A percentile compares a stretch with the other conserved stretches of the same genome.
Conservation (phyloP, 208 protist species). For the Trypanosoma brucei region DNA sequence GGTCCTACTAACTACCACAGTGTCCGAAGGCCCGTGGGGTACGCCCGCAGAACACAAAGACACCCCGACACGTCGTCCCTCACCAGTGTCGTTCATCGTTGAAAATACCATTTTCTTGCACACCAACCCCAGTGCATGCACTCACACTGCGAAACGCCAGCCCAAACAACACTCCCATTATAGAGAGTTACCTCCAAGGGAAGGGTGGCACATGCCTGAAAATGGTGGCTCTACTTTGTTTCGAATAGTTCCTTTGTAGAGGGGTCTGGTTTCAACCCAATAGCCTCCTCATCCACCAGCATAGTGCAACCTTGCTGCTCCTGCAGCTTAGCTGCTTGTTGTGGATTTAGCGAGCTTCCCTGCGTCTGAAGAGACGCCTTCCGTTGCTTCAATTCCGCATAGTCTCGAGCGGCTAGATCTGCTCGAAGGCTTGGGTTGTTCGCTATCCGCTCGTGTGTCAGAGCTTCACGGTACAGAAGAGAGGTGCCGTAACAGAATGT, state of each 20-base stretch:
- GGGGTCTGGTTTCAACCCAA: slow-evolving; percentile 37
- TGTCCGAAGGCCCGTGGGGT: too few species aligned
- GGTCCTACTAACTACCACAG: too few species aligned
- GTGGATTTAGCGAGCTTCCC: slow-evolving; percentile 40
- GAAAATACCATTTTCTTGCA: too few species aligned
- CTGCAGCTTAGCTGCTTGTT: slow-evolving; percentile 50
- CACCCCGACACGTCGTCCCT: too few species aligned
- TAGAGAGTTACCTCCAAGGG: background rate
- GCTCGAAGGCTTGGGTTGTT: slow-evolving; percentile 70
- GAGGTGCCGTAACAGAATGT: slow-evolving; percentile 77
- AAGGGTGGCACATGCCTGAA: background rate
- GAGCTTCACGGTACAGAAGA: slow-evolving; percentile 62
- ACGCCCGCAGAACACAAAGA: too few species aligned
- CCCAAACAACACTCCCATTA: background rate
- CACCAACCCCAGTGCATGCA: too few species aligned
- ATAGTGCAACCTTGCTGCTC: slow-evolving; percentile 28
- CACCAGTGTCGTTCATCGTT: too few species aligned
- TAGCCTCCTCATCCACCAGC: slow-evolving; percentile 28
- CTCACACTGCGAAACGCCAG: too few species aligned
- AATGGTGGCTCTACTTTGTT: background rate
- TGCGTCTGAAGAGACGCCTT: slow-evolving; percentile 46
- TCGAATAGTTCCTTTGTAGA: slow-evolving; percentile 64
- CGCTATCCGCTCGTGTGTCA: slow-evolving; percentile 44
- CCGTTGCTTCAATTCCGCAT: slow-evolving; percentile 53
- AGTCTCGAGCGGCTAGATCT: slow-evolving; percentile 58